These are phyloP conservation scores for Exsudoporus frostii DNA, from an alignment of 768 basidiomycete genomes.

Conservation along the genomic window DNA sequence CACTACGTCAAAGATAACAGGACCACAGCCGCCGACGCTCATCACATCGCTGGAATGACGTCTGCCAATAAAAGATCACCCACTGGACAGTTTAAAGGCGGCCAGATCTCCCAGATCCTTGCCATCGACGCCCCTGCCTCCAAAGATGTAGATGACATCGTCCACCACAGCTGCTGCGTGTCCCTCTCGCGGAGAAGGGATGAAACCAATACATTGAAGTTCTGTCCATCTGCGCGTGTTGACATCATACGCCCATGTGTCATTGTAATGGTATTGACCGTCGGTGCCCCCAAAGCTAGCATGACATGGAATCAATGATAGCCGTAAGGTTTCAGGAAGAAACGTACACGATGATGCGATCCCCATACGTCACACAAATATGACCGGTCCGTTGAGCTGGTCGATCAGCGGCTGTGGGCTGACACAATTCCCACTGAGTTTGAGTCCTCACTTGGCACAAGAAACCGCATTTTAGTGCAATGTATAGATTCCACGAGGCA, in stretches of 20 bases:
- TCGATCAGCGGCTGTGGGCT: constrained; percentile 53
- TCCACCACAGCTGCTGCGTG: constrained; percentile 96
- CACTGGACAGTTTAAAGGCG: constrained; percentile 96
- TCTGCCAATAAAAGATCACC: constrained; percentile 33
- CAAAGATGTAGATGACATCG: constrained; percentile 97
- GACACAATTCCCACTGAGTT: constrained; percentile 79
- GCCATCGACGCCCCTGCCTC: constrained; percentile 94
- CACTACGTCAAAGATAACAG: neutral
- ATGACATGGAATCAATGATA: constrained; percentile 15
- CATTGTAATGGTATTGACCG: constrained; percentile 98
- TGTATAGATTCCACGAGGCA: neutral
- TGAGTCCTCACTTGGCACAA: constrained; percentile 61
- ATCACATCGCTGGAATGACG: neutral
- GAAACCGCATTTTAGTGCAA: neutral
- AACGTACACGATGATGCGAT: constrained; percentile 80
- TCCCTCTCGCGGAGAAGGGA: constrained; percentile 92
- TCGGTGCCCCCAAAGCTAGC: constrained; percentile 94
- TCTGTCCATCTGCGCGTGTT: constrained; percentile 83
- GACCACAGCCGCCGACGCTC: neutral
- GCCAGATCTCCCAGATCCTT: constrained; percentile 93
- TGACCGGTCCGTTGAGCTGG: constrained; percentile 92
- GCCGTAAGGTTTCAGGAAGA: constrained; percentile 13
- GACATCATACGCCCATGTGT: constrained; percentile 94
- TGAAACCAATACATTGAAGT: constrained; percentile 92
- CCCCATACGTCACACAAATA: constrained; percentile 76